Base-by-base conservation (phyloP, 2,329 filamentous ascomycete genomes). In the Sarocladium oryzae region DNA sequence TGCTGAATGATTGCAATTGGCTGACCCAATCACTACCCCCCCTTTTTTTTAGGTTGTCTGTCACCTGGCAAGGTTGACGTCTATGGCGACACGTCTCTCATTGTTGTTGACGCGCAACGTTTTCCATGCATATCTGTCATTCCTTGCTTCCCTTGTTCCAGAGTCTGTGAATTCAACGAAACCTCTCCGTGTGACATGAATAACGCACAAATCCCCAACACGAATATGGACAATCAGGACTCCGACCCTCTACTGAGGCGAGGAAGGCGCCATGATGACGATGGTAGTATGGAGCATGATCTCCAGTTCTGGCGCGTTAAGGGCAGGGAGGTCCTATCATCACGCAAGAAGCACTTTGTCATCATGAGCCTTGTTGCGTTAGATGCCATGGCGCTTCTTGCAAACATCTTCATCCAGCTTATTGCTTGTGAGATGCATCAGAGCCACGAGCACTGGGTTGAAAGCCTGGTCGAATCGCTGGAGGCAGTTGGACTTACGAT, bases 401-500 rank as follows among this genome's bases (percentile, higher is more conserved):
- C 66, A 41, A 74, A 76, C 53, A 68, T 78, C 52, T 72, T 77
- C 53, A 66, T 77, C 52, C 67, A 72, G 23, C 65, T 77, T 15
- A 69, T 76, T 51, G 69, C 73, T 15, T 77, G 75, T 62, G 73
- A 77, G 56, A 66, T 68, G 56, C 64, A 69, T 41, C 61, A 64
- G 33, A 15, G 21, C n/a, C 54, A 69, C 46, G 67, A 71, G 57
- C 55, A 61, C 0, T 77, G 75, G 73, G 72, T 75, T 5, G 55
- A 58, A 8, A 53, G 57, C 1, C 61, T 71, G 30, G 63, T 64
- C 15, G 55, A 62, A n/a, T 57, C 62, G 0, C 66, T 87, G 36
- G 74, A 74, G 11, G 67, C 73, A 2, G 65, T 77, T 30, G 77
- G 80, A 5, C 64, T 86, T 40, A 68, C 78, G 2, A 81, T 87